Percentiles rank a stretch among this genome's conserved stretches.
These are phyloP conservation scores for Stachybotrys chartarum DNA, from an alignment of 2,329 filamentous ascomycete species.

Conservation along the genomic window DNA sequence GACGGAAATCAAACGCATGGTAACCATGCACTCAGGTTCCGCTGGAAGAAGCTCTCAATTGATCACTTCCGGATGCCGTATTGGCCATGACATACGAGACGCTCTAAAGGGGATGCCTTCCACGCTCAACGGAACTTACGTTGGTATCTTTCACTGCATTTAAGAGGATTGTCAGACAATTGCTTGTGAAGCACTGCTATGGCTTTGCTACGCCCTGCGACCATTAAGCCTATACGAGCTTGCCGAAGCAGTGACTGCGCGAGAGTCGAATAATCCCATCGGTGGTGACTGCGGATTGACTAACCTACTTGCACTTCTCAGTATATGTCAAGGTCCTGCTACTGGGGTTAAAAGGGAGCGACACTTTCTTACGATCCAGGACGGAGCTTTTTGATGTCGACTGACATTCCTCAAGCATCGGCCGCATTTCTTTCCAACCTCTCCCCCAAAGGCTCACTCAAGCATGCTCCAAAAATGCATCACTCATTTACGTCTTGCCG, in stretches of 20 bases:
- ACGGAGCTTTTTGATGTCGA: constrained; percentile 10
- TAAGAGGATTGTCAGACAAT: constrained; percentile 12
- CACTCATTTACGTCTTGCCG: constrained; percentile 9
- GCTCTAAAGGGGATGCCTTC: constrained; percentile 11
- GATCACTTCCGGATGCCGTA: constrained; percentile 13
- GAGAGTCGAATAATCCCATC: constrained; percentile 13
- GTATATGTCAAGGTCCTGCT: constrained; percentile 13
- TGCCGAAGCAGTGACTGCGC: constrained; percentile 17
- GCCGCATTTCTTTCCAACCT: constrained; percentile 12
- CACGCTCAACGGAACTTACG: constrained; percentile 15
- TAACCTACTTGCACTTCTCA: constrained; percentile 8
- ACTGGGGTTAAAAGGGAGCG: constrained; percentile 6
- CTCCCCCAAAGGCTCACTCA: constrained; percentile 6
- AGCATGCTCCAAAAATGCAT: constrained; percentile 15
- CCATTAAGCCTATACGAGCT: constrained; percentile 15
- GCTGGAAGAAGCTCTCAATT: constrained; percentile 19
- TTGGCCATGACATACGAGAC: constrained; percentile 12
- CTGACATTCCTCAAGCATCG: constrained; percentile 9
- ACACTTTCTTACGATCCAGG: constrained; percentile 17
- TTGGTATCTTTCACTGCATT: constrained; percentile 14
- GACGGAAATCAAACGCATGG: neutral
- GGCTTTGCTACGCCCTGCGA: constrained; percentile 17
- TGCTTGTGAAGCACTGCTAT: constrained; percentile 15
- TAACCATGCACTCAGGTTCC: constrained; percentile 10
- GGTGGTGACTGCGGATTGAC: constrained; percentile 15